phyloP scores from a whole-genome alignment of 1,139 yeast genomes.

The Diutina sp. region DNA sequence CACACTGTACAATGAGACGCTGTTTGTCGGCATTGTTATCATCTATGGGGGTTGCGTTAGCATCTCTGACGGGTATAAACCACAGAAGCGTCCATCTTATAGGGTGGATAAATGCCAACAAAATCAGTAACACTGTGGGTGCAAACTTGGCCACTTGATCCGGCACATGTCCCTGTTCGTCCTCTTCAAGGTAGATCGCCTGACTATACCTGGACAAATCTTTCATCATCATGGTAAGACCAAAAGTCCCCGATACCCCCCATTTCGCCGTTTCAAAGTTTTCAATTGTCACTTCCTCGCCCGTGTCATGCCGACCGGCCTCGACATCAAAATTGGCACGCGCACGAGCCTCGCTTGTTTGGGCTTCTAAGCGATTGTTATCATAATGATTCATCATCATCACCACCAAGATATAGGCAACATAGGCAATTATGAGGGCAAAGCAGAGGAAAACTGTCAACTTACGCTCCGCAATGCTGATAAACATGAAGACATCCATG shows the following conservation, averaged over 20 bases:
- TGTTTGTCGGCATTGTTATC: neutral
- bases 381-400: neutral
- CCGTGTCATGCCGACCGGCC: neutral
- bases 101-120: neutral
- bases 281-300: neutral
- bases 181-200: neutral
- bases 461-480: conserved; percentile 30
- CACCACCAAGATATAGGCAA: conserved; percentile 36
- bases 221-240: conserved; percentile 19
- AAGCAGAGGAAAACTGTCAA: conserved; percentile 34
- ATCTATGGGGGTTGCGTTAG: neutral
- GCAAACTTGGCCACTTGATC: neutral
- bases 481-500: conserved; percentile 28
- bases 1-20: neutral
- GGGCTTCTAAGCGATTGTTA: neutral
- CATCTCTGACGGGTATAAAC: neutral
- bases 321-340: conserved; percentile 13
- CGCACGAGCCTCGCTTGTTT: conserved; percentile 15
- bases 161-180: neutral
- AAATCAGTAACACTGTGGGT: neutral
- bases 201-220: conserved; percentile 17
- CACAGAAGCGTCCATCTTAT: neutral
- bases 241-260: conserved; percentile 15
- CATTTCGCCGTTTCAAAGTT: neutral
- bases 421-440: conserved; percentile 36